A percentile compares a stretch with the other conserved stretches of the same genome.
phyloP scores from a whole-genome alignment of 352 stramenopile species.

The Globisporangium recalcitrans region DNA sequence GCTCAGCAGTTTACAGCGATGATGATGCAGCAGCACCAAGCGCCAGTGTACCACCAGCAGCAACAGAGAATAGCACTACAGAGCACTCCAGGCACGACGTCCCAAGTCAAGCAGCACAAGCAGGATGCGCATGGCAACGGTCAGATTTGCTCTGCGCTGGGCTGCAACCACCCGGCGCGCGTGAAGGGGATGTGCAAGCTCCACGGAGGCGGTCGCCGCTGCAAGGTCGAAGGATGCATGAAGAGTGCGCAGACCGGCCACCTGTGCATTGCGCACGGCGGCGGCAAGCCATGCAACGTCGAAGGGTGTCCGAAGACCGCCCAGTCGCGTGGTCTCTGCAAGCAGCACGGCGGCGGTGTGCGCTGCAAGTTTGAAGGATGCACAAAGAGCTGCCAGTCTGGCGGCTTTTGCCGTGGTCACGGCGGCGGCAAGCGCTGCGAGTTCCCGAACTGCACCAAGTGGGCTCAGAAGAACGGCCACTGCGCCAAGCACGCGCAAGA shows the following conservation, averaged over 20 bases:
- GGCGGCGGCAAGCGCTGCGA: constrained; percentile 82
- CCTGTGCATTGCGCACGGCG: constrained; percentile 81
- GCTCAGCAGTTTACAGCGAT: constrained; percentile 47
- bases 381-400: constrained; percentile 85
- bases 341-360: constrained; percentile 80
- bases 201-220: constrained; percentile 69
- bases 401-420: constrained; percentile 78
- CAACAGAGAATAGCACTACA: constrained; percentile 31
- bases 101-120: constrained; percentile 53
- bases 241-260: constrained; percentile 83
- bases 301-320: constrained; percentile 83
- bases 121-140: constrained; percentile 39
- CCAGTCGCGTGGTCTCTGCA: constrained; percentile 79
- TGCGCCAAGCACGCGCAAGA: constrained; percentile 86
- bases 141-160: constrained; percentile 68
- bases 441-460: constrained; percentile 82
- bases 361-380: constrained; percentile 85
- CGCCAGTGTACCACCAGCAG: constrained; percentile 23
- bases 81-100: constrained; percentile 36
- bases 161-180: constrained; percentile 71
- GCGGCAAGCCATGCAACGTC: constrained; percentile 79
- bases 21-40: constrained; percentile 60
- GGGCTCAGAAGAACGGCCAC: constrained; percentile 84
- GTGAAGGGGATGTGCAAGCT: constrained; percentile 87
- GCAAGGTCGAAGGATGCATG: constrained; percentile 87